Base-by-base conservation (phyloP, 768 basidiomycete species). In the Lactifluus subvellereus region DNA sequence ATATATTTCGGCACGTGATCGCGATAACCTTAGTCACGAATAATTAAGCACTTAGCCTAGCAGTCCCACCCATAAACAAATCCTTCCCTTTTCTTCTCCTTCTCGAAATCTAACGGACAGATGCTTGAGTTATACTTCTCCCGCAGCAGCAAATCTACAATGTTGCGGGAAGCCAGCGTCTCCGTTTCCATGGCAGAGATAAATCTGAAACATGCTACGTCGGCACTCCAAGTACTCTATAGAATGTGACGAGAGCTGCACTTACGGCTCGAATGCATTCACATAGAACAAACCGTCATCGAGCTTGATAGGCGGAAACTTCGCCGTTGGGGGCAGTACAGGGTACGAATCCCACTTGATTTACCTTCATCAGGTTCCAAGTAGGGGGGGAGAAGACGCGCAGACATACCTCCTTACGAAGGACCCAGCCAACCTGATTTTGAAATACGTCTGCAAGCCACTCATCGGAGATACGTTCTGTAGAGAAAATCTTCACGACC, bases 151-250 rank as follows among this genome's bases (percentile, higher is more conserved):
- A 91, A 76, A 68, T 93, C 91, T 52, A 92, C 90, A 43, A 88
- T 79, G 72, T 95, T 94, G 37, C 92, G 84, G 0, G 90, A 84
- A 0, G 91, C 80, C 37, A 96, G 73, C 0, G 91, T 93, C 74
- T 94, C 87, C 0, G 94, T 95, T 74, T 98, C 95, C 95, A 98
- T 97, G 6, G 92, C 93, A 14, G 87, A 90, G 51, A 94, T 88
- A 68, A 92, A 83, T 37, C 89, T 90, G 63, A 10, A 65, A 49
- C 27, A 18, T 56, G 32, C 43, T 59, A 20, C 18, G 5, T 50
- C 63, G 43, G 50, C 22, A 33, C 38, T 43, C 18, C 42, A 11
- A 16, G 42, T 43, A 18, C 51, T 48, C 20, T 45, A 32, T 22
- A 13, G 18, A 56, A 58, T 54, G 57, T 14, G 51, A 57, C 13